Base-by-base conservation (phyloP, 202 grass and related monocot genomes). In the Schoenoplectus tabernaemontani region DNA sequence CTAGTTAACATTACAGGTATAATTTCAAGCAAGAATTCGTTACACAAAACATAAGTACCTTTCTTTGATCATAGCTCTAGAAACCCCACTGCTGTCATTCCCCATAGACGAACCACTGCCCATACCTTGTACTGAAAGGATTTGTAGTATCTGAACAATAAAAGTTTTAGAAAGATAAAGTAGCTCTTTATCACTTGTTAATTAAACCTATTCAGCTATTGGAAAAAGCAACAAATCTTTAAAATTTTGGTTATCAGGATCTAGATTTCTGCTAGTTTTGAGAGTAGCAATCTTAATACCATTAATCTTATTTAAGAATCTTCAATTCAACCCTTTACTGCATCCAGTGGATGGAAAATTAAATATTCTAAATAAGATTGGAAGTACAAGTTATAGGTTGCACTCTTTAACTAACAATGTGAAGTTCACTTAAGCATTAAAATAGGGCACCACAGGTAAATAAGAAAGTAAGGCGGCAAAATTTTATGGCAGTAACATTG, bases 21-120 rank as follows among this genome's bases (percentile, higher is more conserved):
- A 36, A 15, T 13, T 74, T 71, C 13, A n/a, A 37, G 64, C 23
- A 68, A 68, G n/a, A 15, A 68, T 43, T 11, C 7, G 7, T 75
- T 37, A 13, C 7, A 12, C 58, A 69, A 78, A 80, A 39, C 59
- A 72, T 82, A 13, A 11, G 17, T 64, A 93, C 96, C 91, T 82
- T 71, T 95, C 91, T 89, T 99, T 99, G 67, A 99, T 68, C 36
- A 64, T 82, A 41, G 96, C 82, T 86, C 91, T 90, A 68, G 89
- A 91, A 85, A 89, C 86, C 85, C 89, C 91, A 57, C 63, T 98
- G 57, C 24, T 90, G 67, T 60, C 86, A 86, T 72, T 80, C 32
- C 91, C 89, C 15, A 81, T 9, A 43, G 85, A 82, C 57, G 77
- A 76, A 83, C 86, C 76, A 64, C 76, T 64, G 44, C 78, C 81